These are phyloP conservation scores for Trichoderma atroviride DNA, from an alignment of 2,329 filamentous ascomycete genomes.

Conservation along the genomic window DNA sequence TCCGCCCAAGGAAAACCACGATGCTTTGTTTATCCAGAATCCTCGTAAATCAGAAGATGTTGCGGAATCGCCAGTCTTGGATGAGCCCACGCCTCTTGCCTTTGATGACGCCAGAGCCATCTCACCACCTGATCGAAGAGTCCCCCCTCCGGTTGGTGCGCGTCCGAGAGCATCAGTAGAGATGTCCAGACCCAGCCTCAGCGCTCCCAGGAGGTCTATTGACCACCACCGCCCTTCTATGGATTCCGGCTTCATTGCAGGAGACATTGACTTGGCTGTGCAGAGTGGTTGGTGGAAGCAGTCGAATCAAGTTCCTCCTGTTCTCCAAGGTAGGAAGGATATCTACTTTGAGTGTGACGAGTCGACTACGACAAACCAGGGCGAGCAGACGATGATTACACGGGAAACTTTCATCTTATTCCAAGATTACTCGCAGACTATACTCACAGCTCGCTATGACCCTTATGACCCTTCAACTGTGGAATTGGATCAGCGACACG, in stretches of 20 bases:
- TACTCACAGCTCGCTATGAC: constrained; percentile 81
- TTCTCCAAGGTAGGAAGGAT: constrained; percentile 80
- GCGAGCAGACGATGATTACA: constrained; percentile 70
- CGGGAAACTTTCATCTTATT: constrained; percentile 88
- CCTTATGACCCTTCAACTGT: constrained; percentile 72
- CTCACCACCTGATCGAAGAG: constrained; percentile 51
- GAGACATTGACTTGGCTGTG: constrained; percentile 77
- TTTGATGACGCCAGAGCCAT: constrained; percentile 47
- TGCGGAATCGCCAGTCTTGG: constrained; percentile 40
- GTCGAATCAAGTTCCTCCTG: constrained; percentile 75
- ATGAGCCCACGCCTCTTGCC: constrained; percentile 50
- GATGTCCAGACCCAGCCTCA: constrained; percentile 39
- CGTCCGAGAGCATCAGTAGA: constrained; percentile 42
- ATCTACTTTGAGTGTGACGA: constrained; percentile 83
- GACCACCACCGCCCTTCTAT: constrained; percentile 74
- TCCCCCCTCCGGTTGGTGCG: constrained; percentile 43
- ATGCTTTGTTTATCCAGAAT: constrained; percentile 43
- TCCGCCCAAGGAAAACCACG: constrained; percentile 65
- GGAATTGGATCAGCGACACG: constrained; percentile 81
- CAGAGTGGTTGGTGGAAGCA: constrained; percentile 86
- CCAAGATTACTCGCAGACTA: constrained; percentile 93
- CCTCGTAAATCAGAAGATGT: constrained; percentile 33
- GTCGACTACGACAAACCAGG: constrained; percentile 67
- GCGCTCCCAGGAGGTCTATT: constrained; percentile 61
- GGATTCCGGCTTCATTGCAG: constrained; percentile 83